These are phyloP conservation scores for Camellia granthamiana DNA, from an alignment of 148 eudicot genomes.

Conservation along the genomic window DNA sequence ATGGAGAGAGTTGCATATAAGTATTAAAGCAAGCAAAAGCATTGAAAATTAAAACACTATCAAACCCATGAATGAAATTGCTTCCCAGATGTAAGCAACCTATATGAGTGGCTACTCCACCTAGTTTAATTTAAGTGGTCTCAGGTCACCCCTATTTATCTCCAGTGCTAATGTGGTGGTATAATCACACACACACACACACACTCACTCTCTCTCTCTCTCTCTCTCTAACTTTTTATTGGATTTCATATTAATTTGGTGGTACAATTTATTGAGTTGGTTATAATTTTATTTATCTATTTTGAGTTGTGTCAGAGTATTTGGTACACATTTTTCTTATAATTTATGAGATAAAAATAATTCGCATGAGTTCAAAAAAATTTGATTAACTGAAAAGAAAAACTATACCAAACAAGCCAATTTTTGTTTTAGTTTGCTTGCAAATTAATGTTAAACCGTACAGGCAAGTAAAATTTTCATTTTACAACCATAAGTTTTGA, in stretches of 20 bases:
- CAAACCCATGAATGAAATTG: constrained; percentile 18
- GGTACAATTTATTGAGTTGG: too few species aligned
- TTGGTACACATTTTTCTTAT: too few species aligned
- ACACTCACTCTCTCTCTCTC: background rate
- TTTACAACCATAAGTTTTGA: background rate
- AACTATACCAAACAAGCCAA: too few species aligned
- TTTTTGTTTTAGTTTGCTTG: background rate
- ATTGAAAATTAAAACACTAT: background rate
- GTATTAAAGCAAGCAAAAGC: background rate
- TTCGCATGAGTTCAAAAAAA: too few species aligned
- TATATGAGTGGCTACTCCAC: constrained; percentile 11
- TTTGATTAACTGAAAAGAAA: too few species aligned
- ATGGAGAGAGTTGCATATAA: background rate
- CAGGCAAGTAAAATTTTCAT: background rate
- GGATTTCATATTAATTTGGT: background rate
- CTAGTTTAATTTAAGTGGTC: background rate
- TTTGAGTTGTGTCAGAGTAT: too few species aligned
- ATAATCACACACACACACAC: background rate
- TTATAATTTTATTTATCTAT: too few species aligned
- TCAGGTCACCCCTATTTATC: constrained; percentile 11
- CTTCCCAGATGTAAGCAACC: constrained; percentile 30
- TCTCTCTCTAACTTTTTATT: background rate
- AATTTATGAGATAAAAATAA: too few species aligned
- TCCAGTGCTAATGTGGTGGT: constrained; percentile 1
- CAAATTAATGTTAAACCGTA: background rate